phyloP scores from a whole-genome alignment of 306 rosid genomes.

The Sphenostylis stenocarpa region DNA sequence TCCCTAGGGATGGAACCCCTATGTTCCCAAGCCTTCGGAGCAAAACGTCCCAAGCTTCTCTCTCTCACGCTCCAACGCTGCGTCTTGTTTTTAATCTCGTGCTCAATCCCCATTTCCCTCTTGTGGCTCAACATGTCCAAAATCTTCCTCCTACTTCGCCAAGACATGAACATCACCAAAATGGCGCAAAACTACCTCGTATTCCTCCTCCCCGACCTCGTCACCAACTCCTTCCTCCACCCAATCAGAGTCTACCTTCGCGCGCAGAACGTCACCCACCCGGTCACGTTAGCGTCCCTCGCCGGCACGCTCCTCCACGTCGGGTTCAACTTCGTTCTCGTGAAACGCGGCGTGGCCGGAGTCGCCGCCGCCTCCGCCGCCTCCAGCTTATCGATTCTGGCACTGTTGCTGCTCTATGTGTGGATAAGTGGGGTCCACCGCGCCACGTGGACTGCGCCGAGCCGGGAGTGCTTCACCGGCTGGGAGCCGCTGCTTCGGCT shows the following conservation, averaged over 20 bases:
- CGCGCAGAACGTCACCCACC: slow-evolving; percentile 74
- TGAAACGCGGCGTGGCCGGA: slow-evolving; percentile 54
- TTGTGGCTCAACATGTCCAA: slow-evolving; percentile 71
- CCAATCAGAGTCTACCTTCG: slow-evolving; percentile 95
- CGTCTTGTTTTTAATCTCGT: slow-evolving; percentile 56
- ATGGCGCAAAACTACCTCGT: slow-evolving; percentile 64
- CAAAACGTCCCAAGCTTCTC: slow-evolving; percentile 69
- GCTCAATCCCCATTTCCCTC: slow-evolving; percentile 73
- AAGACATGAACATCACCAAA: slow-evolving; percentile 41
- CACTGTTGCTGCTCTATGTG: slow-evolving; percentile 41
- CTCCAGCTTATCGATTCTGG: slow-evolving; percentile 48
- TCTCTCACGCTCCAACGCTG: slow-evolving; percentile 82
- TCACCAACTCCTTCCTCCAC: slow-evolving; percentile 77
- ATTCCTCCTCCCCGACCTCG: slow-evolving; percentile 72
- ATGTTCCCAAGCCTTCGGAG: slow-evolving; percentile 94
- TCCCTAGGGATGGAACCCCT: slow-evolving; percentile 94
- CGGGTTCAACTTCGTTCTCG: slow-evolving; percentile 48
- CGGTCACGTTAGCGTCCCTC: slow-evolving; percentile 68
- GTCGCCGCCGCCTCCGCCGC: slow-evolving; percentile 81
- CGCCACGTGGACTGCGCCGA: slow-evolving; percentile 68
- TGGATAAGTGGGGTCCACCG: slow-evolving; percentile 46
- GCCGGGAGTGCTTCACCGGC: slow-evolving; percentile 61
- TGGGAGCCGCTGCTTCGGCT: slow-evolving; percentile 65
- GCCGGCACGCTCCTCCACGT: slow-evolving; percentile 64
- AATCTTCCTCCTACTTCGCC: slow-evolving; percentile 50